Evolutionary conservation across 257 asterid species (phyloP), one percentile per base, ranked within the genome.

Genomic region (Voacanga thouarsii): DNA sequence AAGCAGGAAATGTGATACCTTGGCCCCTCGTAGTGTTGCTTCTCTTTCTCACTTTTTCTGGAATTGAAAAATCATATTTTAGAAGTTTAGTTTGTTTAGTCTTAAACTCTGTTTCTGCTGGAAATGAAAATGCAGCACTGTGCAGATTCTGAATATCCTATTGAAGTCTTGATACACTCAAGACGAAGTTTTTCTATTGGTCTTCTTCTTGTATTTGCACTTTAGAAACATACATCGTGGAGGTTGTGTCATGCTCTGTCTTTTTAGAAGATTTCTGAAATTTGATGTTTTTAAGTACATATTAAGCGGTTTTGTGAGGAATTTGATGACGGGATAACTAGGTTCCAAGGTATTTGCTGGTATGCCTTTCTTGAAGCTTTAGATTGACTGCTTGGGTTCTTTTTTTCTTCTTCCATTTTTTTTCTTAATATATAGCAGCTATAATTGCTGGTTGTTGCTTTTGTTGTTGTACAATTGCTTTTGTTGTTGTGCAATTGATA

Each of bases 281-380:
- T 16, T 68, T 83, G 79, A 68, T 69, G 0, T 77, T 74, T 49
- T 50, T 83, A 44, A 69, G 63, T 89, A 87, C 89, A 91, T 97
- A 88, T 94, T 75, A 89, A 82, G 84, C 85, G 79, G 78, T 85
- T 94, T 41, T 90, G 95, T 56, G 82, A 89, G 84, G 97, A 94
- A 75, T 86, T 91, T 64, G 90, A 89, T 80, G 90, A 86, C 50
- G 95, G 92, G 80, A 82, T 88, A 78, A 59, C 82, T 59, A 94
- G 91, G 84, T 82, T 85, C n/a, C 97, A 89, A 91, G 92, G 93
- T 88, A 90, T 87, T 94, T 87, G 74, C 86, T 89, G 97, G 98
- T 94, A 94, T 88, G 97, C 97, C 79, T 79, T 79, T 83, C 78
- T 75, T 73, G 28, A 51, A 80, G 78, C 53, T 77, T 79, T 12